These are phyloP conservation scores for Pistacia vera DNA, from an alignment of 345 rosid species.

Conservation along the genomic window DNA sequence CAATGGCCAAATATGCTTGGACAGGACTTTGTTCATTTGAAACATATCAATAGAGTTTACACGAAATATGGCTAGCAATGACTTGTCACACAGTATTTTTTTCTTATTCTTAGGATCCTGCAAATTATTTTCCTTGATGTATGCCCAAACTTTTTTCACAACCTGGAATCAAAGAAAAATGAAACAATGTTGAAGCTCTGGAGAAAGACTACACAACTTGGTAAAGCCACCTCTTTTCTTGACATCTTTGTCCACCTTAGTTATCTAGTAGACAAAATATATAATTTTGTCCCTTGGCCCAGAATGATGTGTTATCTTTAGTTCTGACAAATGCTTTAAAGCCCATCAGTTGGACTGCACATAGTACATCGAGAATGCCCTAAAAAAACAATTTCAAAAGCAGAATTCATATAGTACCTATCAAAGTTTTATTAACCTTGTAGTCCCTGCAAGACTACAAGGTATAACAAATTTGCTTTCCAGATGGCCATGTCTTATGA, in stretches of 20 bases:
- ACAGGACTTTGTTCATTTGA: conserved; percentile 59
- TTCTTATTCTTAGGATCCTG: conserved; percentile 62
- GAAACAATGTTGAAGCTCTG: conserved; percentile 70
- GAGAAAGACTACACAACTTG: conserved; percentile 82
- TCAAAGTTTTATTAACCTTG: conserved; percentile 17
- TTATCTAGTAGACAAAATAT: conserved; percentile 39
- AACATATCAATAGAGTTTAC: conserved; percentile 64
- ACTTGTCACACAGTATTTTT: conserved; percentile 55
- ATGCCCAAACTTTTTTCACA: conserved; percentile 59
- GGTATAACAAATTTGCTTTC: conserved; percentile 6
- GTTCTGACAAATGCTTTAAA: not conserved
- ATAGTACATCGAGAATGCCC: not conserved
- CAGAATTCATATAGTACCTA: not conserved
- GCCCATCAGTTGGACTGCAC: conserved; percentile 8
- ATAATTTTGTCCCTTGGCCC: conserved; percentile 8
- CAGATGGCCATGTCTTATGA: conserved; percentile 12
- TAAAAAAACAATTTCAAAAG: not conserved
- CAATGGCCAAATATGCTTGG: conserved; percentile 68
- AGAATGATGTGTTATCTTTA: not conserved
- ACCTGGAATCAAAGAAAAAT: conserved; percentile 48
- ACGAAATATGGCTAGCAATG: conserved; percentile 47
- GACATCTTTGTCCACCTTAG: conserved; percentile 53
- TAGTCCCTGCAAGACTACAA: conserved; percentile 9
- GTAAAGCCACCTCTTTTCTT: conserved; percentile 91
- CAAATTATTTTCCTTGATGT: conserved; percentile 57